Base-by-base conservation (phyloP, 2,329 filamentous ascomycete species). In the Trichoderma gracile region DNA sequence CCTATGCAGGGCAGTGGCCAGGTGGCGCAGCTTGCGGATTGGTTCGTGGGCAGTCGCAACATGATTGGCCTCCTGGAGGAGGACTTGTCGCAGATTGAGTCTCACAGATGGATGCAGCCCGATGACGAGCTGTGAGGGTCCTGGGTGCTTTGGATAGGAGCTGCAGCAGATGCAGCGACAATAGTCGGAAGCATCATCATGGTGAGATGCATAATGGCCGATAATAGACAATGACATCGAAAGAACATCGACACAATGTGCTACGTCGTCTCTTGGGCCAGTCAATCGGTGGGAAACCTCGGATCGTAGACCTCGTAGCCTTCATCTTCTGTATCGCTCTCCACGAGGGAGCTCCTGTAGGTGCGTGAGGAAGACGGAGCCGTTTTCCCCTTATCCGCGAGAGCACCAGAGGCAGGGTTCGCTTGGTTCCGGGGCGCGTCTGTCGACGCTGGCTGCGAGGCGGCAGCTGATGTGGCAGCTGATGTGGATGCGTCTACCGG, bases 271-370 rank as follows among this genome's bases (percentile, higher is more conserved):
- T 7, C 5, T 7, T 17, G 49, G n/a, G 12, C 25, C 17, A 19
- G 62, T 87, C 78, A 89, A 68, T 87, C 82, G 0, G 86, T 89
- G 25, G 86, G 86, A 59, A 78, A 77, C 42, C 81, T 77, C 1
- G 86, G 86, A 68, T 89, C 80, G 73, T 91, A 90, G 57, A 88
- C 80, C 67, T 90, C 85, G 72, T 92, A 91, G 2, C 84, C 88
- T 69, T 91, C 89, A 67, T 90, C 88, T 58, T 90, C 89, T 1
- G 82, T 87, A 69, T 89, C 86, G 68, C 85, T 88, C 72, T 88
- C 85, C 2, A 72, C 75, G n/a, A 68, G 54, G 0, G 69, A 43
- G 9, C 69, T 69, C 54, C 72, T 73, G 50, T 68, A 65, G 1
- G 71, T 55, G 46, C 66, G 66, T 2, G 71, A 54, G 15, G 66